Evolutionary conservation across 164 flowering plant species (phyloP), one percentile per base, ranked within the genome.

Genomic region (Berberis thunbergii): DNA sequence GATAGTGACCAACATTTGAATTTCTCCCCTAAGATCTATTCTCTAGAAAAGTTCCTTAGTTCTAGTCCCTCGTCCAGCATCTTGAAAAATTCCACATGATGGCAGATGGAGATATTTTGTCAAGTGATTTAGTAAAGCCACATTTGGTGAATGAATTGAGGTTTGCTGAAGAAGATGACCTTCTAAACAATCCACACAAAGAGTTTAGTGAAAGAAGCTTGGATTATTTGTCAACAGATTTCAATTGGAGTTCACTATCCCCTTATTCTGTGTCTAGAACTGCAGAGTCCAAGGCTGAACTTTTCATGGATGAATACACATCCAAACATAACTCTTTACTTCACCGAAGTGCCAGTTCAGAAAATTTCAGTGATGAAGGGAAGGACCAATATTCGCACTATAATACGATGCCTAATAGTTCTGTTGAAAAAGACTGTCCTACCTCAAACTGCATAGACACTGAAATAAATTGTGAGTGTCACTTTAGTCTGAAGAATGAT

Each of bases 341-440:
- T 57, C 56, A 46, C 8, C 62, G 43, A 60, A 68, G 64, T 65
- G 48, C 52, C 56, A 65, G 46, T 50, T 54, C 4, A 60, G 61
- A 58, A 45, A 13, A 67, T 68, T 73, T 75, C 49, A 11, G 44
- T 45, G 67, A 74, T 49, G 77, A 74, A 67, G 65, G 12, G 43
- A 63, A 62, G 5, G 72, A 69, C 44, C 63, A 59, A 53, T 12
- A 57, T 66, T 54, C 71, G 42, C 53, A 64, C 12, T 70, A 41
- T 75, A 67, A 69, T 54, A 59, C 62, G 54, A 65, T 64, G 65
- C 57, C 41, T 43, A 73, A 55, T 73, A 65, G 46, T 60, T 62
- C 64, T 43, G 59, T 44, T 57, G 64, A 49, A 61, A 76, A 70
- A 26, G 67, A 67, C 26, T 67, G 67, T 69, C 69, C 38, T 43